phyloP scores from a whole-genome alignment of 2,329 filamentous ascomycete genomes.

The Didymellaceae sp. region DNA sequence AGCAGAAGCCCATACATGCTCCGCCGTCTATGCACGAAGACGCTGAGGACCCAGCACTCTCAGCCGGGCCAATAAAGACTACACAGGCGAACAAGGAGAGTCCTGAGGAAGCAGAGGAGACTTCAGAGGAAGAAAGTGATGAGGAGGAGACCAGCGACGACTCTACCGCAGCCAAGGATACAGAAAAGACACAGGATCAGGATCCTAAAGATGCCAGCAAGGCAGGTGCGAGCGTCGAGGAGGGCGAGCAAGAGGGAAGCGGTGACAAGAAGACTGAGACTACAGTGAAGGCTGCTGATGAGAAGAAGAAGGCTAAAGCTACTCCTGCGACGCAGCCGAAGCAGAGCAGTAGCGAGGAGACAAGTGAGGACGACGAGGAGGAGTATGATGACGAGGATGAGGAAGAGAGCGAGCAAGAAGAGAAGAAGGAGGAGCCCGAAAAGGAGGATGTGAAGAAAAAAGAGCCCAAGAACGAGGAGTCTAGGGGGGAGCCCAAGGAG shows the following conservation, averaged over 20 bases:
- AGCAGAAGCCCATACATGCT: conserved; percentile 31
- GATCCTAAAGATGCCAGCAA: conserved; percentile 35
- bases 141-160: conserved; percentile 24
- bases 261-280: not conserved
- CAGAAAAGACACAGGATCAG: conserved; percentile 32
- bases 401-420: not conserved
- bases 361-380: conserved; percentile 3
- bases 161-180: conserved; percentile 13
- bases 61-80: conserved; percentile 27
- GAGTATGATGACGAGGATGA: not conserved
- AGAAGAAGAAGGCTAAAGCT: not conserved
- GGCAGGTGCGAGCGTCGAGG: conserved; percentile 48
- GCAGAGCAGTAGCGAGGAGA: conserved; percentile 22
- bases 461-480: conserved; percentile 3
- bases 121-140: conserved; percentile 17
- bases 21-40: conserved; percentile 35
- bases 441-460: not conserved
- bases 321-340: conserved; percentile 21
- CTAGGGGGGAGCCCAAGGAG: not conserved
- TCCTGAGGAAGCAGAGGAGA: conserved; percentile 13
- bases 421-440: not conserved
- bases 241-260: conserved; percentile 21
- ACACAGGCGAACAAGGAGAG: conserved; percentile 21
- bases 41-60: conserved; percentile 33
- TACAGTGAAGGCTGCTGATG: not conserved